Evolutionary conservation across 2,329 filamentous ascomycete genomes (phyloP).

Genomic region (Scolecobasidium constrictum): DNA sequence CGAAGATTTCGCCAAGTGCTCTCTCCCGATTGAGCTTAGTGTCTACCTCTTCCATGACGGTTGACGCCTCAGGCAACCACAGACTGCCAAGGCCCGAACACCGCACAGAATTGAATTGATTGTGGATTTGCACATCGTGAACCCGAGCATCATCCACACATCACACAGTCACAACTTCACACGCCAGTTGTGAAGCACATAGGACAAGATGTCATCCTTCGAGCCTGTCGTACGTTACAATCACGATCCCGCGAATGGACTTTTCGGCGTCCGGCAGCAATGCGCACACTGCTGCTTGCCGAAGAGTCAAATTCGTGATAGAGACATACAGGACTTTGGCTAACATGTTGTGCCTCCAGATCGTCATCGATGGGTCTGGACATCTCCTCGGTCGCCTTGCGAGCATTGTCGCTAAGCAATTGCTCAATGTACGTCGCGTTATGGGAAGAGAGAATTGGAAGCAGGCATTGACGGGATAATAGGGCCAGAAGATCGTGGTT

Average conservation of each 20-base stretch:
- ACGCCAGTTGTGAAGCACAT: not conserved
- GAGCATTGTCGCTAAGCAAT: slow-evolving; percentile 97
- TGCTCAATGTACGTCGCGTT: slow-evolving; percentile 52
- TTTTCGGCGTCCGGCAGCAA: slow-evolving; percentile 6
- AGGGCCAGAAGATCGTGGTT: slow-evolving; percentile 95
- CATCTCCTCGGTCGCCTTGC: slow-evolving; percentile 98
- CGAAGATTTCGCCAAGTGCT: no score
- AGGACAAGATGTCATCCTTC: slow-evolving; percentile 52
- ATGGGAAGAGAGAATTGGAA: not conserved
- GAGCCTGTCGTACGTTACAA: slow-evolving; percentile 51
- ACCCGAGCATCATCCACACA: no score
- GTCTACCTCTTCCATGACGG: no score
- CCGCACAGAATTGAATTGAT: no score
- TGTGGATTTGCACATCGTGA: no score
- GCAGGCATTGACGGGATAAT: slow-evolving; percentile 15
- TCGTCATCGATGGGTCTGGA: slow-evolving; percentile 99
- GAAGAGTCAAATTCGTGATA: not conserved
- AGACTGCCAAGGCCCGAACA: no score
- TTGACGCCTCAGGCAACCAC: no score
- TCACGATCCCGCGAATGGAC: not conserved
- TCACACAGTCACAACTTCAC: not conserved
- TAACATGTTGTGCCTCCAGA: slow-evolving; percentile 40
- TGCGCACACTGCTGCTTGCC: slow-evolving; percentile 6
- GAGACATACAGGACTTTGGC: slow-evolving; percentile 13
- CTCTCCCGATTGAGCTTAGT: no score